Conservation (phyloP, 179 eudicot genomes). For the Carnegiea gigantea region DNA sequence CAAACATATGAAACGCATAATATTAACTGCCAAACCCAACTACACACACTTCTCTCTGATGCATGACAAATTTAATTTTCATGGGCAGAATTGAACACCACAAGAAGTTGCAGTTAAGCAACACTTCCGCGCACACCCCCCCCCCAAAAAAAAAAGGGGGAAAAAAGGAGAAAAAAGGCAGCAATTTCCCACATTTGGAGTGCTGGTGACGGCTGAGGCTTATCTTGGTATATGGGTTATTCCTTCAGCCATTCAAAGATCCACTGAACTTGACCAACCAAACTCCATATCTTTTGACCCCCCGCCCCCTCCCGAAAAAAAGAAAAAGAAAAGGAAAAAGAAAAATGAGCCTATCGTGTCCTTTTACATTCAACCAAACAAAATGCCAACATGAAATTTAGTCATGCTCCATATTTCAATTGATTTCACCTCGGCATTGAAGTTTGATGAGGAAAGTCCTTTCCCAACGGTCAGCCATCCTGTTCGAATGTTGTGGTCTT, state of each 20-base stretch:
- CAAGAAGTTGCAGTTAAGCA: too few relatives aligned
- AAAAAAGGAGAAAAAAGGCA: background rate
- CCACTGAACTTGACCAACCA: background rate
- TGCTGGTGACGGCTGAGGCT: background rate
- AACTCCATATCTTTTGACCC: background rate
- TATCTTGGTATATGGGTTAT: too few relatives aligned
- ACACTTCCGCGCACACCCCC: background rate
- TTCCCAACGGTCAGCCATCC: constrained; percentile 98
- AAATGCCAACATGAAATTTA: background rate
- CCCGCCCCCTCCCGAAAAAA: background rate
- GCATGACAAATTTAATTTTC: too few relatives aligned
- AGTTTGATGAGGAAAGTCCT: constrained; percentile 82
- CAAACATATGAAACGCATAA: too few relatives aligned
- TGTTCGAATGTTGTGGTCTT: constrained; percentile 88
- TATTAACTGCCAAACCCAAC: too few relatives aligned
- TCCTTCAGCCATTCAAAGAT: background rate
- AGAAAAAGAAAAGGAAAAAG: background rate
- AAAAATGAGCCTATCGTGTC: background rate
- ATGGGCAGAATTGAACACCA: too few relatives aligned
- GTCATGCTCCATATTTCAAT: background rate
- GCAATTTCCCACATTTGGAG: background rate
- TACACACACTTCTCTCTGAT: too few relatives aligned
- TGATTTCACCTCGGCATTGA: constrained; percentile 61
- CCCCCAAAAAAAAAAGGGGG: background rate
- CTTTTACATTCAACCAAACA: background rate